A percentile compares a stretch with the other conserved stretches of the same genome.
These are phyloP conservation scores for Metschnikowia noctiluminum DNA, from an alignment of 805 yeast genomes.

Conservation along the genomic window DNA sequence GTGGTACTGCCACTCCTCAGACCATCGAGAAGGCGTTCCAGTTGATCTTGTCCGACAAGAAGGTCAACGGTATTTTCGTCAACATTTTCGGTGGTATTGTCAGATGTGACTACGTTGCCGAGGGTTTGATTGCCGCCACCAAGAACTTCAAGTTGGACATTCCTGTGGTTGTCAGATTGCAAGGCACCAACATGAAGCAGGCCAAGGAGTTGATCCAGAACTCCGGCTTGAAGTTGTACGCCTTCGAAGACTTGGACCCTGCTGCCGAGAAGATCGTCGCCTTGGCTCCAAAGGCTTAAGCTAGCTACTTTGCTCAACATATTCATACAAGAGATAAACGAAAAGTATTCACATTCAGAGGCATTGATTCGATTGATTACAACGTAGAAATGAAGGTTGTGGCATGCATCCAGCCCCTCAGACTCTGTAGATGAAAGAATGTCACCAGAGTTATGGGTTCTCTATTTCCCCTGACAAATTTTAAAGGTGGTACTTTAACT, in stretches of 20 bases:
- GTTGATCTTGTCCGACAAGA: constrained; percentile 83
- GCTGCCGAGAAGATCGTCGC: constrained; percentile 95
- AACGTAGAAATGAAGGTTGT: too few species aligned
- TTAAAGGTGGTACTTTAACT: too few species aligned
- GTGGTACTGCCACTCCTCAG: constrained; percentile 99
- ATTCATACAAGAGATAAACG: constrained; percentile 2
- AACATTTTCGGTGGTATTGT: constrained; percentile 99
- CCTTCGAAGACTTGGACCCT: constrained; percentile 89
- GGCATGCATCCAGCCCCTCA: too few species aligned
- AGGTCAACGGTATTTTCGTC: constrained; percentile 93
- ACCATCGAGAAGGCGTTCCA: constrained; percentile 96
- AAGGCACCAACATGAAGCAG: constrained; percentile 91
- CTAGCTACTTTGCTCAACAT: background rate
- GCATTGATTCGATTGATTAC: too few species aligned
- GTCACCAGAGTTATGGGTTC: too few species aligned
- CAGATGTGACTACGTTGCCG: constrained; percentile 98
- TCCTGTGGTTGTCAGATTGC: constrained; percentile 97
- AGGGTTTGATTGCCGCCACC: constrained; percentile 93
- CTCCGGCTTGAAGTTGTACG: constrained; percentile 89
- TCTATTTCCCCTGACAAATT: too few species aligned
- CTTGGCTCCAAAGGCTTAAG: constrained; percentile 42
- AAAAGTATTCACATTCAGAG: background rate
- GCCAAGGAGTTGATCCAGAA: constrained; percentile 83
- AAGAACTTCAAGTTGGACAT: constrained; percentile 85
- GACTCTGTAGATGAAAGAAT: too few species aligned